Percentiles rank a stretch among this genome's conserved stretches.
Conservation (phyloP, 495 filamentous ascomycete genomes). For the Hypoxylon crocopeplum region DNA sequence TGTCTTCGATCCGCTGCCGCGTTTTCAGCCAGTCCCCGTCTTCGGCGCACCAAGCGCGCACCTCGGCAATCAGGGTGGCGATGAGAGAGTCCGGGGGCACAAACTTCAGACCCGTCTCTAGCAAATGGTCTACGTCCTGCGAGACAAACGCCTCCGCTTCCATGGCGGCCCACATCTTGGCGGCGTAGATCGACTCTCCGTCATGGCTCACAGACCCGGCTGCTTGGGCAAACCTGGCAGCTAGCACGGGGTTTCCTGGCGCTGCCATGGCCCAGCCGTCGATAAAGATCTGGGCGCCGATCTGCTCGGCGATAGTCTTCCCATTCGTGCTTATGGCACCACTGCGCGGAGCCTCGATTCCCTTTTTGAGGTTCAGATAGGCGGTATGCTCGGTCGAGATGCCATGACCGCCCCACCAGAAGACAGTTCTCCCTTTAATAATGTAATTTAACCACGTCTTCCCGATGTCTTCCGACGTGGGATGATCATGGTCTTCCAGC, state of each 20-base stretch:
- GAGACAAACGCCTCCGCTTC: constrained; percentile 42
- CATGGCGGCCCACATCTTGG: constrained; percentile 44
- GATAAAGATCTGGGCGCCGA: constrained; percentile 45
- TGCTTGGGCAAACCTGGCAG: constrained; percentile 32
- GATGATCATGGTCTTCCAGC: constrained; percentile 36
- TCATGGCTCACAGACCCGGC: constrained; percentile 43
- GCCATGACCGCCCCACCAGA: constrained; percentile 47
- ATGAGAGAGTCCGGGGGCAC: constrained; percentile 33
- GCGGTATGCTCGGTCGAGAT: constrained; percentile 45
- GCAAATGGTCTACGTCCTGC: constrained; percentile 33
- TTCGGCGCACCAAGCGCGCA: constrained; percentile 31
- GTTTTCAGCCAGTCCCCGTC: constrained; percentile 40
- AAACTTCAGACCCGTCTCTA: constrained; percentile 34
- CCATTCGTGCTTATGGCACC: constrained; percentile 38
- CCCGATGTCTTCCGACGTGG: not conserved
- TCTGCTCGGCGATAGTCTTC: constrained; percentile 39
- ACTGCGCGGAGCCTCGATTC: constrained; percentile 38
- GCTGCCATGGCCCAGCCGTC: constrained; percentile 41
- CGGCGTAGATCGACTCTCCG: constrained; percentile 40
- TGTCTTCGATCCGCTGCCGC: constrained; percentile 37
- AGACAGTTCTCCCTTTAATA: constrained; percentile 35
- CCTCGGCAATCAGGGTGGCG: constrained; percentile 20
- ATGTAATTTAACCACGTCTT: constrained; percentile 44
- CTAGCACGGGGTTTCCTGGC: constrained; percentile 31
- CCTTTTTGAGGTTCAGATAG: constrained; percentile 38